A percentile compares a stretch with the other conserved stretches of the same genome.
Evolutionary conservation across 1,284 basidiomycete species (phyloP).

Genomic region (Meripilus lineatus): DNA sequence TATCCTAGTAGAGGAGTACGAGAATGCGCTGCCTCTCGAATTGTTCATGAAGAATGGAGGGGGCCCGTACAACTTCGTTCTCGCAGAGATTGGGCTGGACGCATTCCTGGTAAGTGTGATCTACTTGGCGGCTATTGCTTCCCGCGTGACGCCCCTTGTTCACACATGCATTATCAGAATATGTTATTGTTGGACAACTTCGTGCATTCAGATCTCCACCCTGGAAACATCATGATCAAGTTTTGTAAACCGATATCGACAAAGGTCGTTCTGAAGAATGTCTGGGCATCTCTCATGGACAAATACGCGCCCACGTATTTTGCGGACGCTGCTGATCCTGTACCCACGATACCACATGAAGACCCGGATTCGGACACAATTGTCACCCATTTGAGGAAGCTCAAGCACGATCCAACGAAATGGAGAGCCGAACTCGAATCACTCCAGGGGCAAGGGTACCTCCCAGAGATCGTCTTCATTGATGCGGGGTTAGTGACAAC

Average conservation of each 20-base stretch:
- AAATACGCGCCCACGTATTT: conserved; percentile 12
- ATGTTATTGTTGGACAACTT: conserved; percentile 99
- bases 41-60: conserved; percentile 86
- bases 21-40: conserved; percentile 92
- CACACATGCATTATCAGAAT: conserved; percentile 58
- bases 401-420: conserved; percentile 51
- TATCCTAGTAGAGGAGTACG: conserved; percentile 88
- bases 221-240: conserved; percentile 97
- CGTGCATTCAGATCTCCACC: conserved; percentile 92
- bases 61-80: conserved; percentile 84
- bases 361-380: conserved; percentile 48
- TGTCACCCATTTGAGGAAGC: conserved; percentile 59
- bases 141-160: not conserved
- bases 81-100: conserved; percentile 92
- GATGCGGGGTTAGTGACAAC: conserved; percentile 94
- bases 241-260: conserved; percentile 80
- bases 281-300: conserved; percentile 38
- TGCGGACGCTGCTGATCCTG: not conserved
- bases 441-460: conserved; percentile 73
- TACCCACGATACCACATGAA: conserved; percentile 31
- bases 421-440: conserved; percentile 73
- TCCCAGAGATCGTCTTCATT: conserved; percentile 94
- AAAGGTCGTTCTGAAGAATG: conserved; percentile 50
- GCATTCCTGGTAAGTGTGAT: conserved; percentile 77
- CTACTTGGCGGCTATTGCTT: no score